Percentiles rank a stretch among this genome's conserved stretches.
phyloP scores from a whole-genome alignment of 2,329 filamentous ascomycete species.

The Teratosphaeria viscida region DNA sequence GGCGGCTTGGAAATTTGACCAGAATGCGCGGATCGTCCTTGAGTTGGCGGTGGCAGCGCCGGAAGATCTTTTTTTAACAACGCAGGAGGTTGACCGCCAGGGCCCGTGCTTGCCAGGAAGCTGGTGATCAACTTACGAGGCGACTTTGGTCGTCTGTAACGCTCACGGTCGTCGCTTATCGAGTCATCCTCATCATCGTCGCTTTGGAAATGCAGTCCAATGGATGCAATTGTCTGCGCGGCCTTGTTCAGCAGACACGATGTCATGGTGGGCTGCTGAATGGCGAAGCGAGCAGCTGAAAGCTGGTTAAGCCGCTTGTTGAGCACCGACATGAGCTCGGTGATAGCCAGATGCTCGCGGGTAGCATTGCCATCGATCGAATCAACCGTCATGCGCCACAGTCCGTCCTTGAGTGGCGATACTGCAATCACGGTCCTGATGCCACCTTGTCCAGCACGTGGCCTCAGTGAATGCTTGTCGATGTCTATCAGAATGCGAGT shows the following conservation, averaged over 20 bases:
- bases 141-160: conserved; percentile 66
- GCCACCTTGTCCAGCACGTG: conserved; percentile 39
- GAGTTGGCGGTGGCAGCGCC: conserved; percentile 13
- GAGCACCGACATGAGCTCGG: conserved; percentile 52
- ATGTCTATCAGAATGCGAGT: conserved; percentile 64
- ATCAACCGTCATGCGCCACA: conserved; percentile 47
- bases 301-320: conserved; percentile 17
- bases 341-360: conserved; percentile 60
- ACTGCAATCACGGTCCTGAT: conserved; percentile 63
- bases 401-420: conserved; percentile 42
- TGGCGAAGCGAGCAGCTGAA: conserved; percentile 50
- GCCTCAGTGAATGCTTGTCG: conserved; percentile 21
- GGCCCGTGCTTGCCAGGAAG: conserved; percentile 54
- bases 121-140: conserved; percentile 85
- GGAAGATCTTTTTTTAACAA: conserved; percentile 20
- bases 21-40: conserved; percentile 8
- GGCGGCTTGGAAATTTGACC: conserved; percentile 26
- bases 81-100: conserved; percentile 21
- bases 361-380: conserved; percentile 62
- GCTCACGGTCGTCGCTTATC: conserved; percentile 21
- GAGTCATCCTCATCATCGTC: conserved; percentile 12
- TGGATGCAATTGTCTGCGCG: conserved; percentile 61
- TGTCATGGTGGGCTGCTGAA: conserved; percentile 54
- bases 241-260: conserved; percentile 67
- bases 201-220: conserved; percentile 33